These are phyloP conservation scores for Tanacetum coccineum DNA, from an alignment of 129 eudicot species.

Conservation along the genomic window DNA sequence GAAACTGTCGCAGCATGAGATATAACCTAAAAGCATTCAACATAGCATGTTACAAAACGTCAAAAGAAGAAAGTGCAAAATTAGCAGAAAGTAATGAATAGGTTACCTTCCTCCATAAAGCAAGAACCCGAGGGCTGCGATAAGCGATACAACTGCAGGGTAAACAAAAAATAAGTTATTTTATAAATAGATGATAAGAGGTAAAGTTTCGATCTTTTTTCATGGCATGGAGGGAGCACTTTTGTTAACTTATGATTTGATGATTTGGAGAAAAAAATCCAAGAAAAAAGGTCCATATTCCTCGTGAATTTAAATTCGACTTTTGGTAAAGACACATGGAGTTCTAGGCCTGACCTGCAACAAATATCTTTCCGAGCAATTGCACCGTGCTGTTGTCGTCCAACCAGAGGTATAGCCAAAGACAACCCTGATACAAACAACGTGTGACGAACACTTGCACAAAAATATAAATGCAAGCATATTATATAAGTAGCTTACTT, in stretches of 20 bases:
- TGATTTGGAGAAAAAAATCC: too few species aligned
- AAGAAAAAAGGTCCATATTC: background rate
- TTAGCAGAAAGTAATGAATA: background rate
- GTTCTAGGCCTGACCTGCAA: conserved; percentile 60
- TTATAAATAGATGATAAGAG: background rate
- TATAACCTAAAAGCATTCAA: conserved; percentile 53
- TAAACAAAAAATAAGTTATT: conserved; percentile 6
- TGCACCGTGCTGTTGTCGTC: conserved; percentile 60
- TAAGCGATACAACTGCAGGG: conserved; percentile 68
- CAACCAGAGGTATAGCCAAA: conserved; percentile 77
- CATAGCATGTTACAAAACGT: conserved; percentile 5
- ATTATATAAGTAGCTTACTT: conserved; percentile 43
- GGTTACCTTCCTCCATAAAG: conserved; percentile 86
- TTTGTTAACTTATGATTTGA: background rate
- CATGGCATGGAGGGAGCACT: background rate
- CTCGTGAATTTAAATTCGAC: background rate
- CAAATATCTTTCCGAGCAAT: conserved; percentile 73
- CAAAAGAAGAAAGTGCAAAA: conserved; percentile 10
- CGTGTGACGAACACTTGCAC: background rate
- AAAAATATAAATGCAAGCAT: background rate
- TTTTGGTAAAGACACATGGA: background rate
- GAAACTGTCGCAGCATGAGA: conserved; percentile 82
- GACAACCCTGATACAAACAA: conserved; percentile 61
- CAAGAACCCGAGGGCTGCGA: conserved; percentile 79
- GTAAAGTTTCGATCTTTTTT: background rate